phyloP scores from a whole-genome alignment of 179 eudicot genomes.

The Gypsophila paniculata region DNA sequence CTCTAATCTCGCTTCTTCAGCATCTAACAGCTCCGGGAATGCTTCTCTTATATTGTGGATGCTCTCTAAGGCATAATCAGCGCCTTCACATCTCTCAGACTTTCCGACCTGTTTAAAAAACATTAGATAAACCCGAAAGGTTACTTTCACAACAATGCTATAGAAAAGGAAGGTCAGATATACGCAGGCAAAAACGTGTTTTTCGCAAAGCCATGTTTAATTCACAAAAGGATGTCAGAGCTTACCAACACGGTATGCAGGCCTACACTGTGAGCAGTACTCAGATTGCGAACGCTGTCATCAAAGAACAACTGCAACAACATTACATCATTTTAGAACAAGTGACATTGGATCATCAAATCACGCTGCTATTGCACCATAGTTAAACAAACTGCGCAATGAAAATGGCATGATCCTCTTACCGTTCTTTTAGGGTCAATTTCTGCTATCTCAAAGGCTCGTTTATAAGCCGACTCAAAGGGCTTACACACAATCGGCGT shows the following conservation, averaged over 20 bases:
- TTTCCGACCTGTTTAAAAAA: constrained; percentile 51
- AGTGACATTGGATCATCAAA: not conserved
- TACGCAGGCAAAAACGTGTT: not conserved
- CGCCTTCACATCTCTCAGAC: constrained; percentile 54
- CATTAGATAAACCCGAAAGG: not conserved
- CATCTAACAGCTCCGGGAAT: constrained; percentile 70
- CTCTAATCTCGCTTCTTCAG: constrained; percentile 42
- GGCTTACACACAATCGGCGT: constrained; percentile 81
- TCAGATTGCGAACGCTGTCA: constrained; percentile 75
- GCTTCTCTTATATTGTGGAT: constrained; percentile 93
- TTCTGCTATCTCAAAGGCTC: constrained; percentile 57
- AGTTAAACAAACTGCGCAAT: not conserved
- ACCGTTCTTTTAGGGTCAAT: constrained; percentile 74
- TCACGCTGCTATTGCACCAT: too few species aligned
- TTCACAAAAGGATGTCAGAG: not conserved
- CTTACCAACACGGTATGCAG: constrained; percentile 83
- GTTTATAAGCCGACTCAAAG: constrained; percentile 50
- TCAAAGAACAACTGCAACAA: constrained; percentile 77
- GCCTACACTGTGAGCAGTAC: constrained; percentile 51
- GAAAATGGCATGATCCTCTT: constrained; percentile 21
- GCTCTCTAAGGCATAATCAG: constrained; percentile 78
- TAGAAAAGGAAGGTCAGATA: too few species aligned
- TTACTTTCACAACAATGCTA: not conserved
- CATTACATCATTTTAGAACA: not conserved
- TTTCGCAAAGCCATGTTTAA: not conserved